Evolutionary conservation across 495 filamentous ascomycete species (phyloP).

Genomic region (Emericellopsis terricola): DNA sequence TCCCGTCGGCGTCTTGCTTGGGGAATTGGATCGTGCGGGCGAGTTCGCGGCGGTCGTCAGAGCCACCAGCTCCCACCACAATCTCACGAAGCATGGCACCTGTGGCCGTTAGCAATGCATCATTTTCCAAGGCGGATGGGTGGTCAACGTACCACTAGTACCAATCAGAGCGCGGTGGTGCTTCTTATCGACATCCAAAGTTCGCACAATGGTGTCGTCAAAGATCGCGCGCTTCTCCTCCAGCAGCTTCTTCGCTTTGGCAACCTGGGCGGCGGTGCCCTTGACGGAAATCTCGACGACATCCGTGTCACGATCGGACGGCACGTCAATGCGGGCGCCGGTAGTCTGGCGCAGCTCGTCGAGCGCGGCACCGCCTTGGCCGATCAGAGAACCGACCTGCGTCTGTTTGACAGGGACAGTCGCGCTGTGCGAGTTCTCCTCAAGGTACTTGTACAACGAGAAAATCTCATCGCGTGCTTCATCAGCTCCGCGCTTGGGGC

Average conservation of each 20-base stretch:
- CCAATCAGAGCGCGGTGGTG: conserved; percentile 86
- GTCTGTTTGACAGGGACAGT: conserved; percentile 70
- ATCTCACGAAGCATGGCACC: conserved; percentile 77
- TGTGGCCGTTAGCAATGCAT: conserved; percentile 12
- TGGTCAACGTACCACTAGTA: conserved; percentile 46
- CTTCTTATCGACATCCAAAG: conserved; percentile 72
- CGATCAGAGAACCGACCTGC: conserved; percentile 80
- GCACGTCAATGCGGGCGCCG: conserved; percentile 79
- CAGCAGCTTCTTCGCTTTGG: conserved; percentile 72
- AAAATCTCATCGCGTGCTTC: conserved; percentile 78
- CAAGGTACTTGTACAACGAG: conserved; percentile 66
- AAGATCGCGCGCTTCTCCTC: conserved; percentile 70
- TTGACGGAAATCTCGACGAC: conserved; percentile 73
- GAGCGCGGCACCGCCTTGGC: conserved; percentile 74
- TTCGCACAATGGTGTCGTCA: conserved; percentile 68
- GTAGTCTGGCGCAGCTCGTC: conserved; percentile 70
- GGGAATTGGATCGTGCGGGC: conserved; percentile 87
- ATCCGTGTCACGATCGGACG: conserved; percentile 38
- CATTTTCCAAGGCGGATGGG: neutral
- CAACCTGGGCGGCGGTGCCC: conserved; percentile 78
- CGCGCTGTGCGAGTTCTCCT: conserved; percentile 63
- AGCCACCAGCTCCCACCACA: conserved; percentile 72
- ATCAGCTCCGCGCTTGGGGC: conserved; percentile 80
- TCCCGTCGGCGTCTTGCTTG: conserved; percentile 57
- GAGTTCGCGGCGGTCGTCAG: conserved; percentile 60